Evolutionary conservation across 2,329 filamentous ascomycete genomes (phyloP).

Genomic region (Pestalotiopsis fici): DNA sequence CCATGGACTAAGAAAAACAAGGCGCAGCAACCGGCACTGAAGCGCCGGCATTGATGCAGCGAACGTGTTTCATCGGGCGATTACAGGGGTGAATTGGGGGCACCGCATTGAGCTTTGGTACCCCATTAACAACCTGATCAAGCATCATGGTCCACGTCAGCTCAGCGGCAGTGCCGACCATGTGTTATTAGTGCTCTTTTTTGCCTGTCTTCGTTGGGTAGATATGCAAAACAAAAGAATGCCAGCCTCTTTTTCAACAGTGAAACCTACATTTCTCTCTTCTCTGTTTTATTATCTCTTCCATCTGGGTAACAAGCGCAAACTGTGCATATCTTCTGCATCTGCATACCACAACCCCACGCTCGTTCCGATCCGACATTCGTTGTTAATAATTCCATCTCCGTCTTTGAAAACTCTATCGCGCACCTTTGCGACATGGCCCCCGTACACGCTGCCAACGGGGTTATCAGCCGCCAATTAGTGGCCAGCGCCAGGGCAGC

Average conservation of each 20-base stretch:
- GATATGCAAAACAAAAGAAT: not conserved
- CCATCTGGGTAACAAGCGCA: not conserved
- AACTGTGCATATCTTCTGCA: not conserved
- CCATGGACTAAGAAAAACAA: not conserved
- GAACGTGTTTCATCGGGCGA: not conserved
- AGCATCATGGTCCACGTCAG: conserved; percentile 10
- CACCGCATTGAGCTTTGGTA: not conserved
- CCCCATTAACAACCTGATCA: too few relatives aligned
- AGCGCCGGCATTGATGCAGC: not conserved
- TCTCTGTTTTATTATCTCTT: not conserved
- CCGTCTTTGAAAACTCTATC: not conserved
- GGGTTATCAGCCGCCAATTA: conserved; percentile 20
- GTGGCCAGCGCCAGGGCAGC: conserved; percentile 25
- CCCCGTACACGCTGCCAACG: conserved; percentile 21
- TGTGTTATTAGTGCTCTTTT: not conserved
- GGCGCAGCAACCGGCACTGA: not conserved
- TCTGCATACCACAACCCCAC: not conserved
- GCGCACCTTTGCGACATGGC: conserved; percentile 15
- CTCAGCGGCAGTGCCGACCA: conserved; percentile 3
- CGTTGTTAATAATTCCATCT: not conserved
- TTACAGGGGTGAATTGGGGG: not conserved
- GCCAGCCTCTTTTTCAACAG: not conserved
- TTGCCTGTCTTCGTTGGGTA: not conserved
- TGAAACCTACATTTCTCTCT: not conserved
- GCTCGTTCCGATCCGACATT: not conserved